Conservation (phyloP, 2,329 filamentous ascomycete genomes). For the Lizonia empirigonia region DNA sequence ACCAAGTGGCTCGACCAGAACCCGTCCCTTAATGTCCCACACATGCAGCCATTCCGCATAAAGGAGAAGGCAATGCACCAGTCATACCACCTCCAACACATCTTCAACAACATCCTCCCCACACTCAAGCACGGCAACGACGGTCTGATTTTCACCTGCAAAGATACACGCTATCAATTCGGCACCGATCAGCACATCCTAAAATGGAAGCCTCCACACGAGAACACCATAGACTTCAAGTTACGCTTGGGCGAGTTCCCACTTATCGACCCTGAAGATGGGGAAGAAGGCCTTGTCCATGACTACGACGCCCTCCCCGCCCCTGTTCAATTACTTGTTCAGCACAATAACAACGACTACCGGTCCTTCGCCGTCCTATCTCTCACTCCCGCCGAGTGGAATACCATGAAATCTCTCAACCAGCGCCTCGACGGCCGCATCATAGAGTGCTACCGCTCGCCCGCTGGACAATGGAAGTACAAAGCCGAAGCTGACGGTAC, state of each 20-base stretch:
- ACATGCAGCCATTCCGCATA: conserved; percentile 72
- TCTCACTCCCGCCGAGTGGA: conserved; percentile 81
- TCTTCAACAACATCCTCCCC: conserved; percentile 87
- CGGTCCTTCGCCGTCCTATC: conserved; percentile 68
- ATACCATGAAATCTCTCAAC: conserved; percentile 72
- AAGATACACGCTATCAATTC: conserved; percentile 80
- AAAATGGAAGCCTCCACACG: conserved; percentile 95
- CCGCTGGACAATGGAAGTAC: conserved; percentile 77
- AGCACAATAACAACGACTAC: conserved; percentile 68
- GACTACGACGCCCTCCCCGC: conserved; percentile 82
- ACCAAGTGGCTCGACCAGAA: conserved; percentile 58
- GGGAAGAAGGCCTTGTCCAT: conserved; percentile 66
- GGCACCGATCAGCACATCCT: conserved; percentile 93
- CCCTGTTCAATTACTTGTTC: conserved; percentile 71
- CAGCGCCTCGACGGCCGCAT: conserved; percentile 85
- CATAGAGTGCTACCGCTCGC: conserved; percentile 86
- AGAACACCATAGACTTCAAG: conserved; percentile 94
- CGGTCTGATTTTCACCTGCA: conserved; percentile 96
- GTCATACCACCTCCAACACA: conserved; percentile 74
- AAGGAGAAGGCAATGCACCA: conserved; percentile 90
- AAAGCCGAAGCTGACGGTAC: conserved; percentile 54
- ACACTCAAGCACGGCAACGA: conserved; percentile 91
- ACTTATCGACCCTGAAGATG: conserved; percentile 69
- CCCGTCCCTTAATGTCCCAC: conserved; percentile 58
- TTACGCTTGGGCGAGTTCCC: conserved; percentile 77